Evolutionary conservation across 1,139 yeast species (phyloP), one percentile per base, ranked within the genome.

Genomic region (Hansenula anomala): DNA sequence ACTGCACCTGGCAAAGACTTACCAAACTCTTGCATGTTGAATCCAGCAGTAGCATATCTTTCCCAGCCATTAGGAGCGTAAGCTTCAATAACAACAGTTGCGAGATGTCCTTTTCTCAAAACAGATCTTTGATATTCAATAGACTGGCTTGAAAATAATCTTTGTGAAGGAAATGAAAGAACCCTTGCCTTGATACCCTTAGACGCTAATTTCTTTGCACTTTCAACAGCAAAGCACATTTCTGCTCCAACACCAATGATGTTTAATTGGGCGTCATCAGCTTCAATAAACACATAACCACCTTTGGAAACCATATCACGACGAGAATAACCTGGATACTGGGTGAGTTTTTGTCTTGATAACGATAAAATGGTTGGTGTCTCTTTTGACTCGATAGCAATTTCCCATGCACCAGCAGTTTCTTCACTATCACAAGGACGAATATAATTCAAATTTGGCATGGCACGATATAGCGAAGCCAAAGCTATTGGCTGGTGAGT

Each of bases 1-100:
- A 38, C 48, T 8, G 52, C 44, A 13, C 65, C 63, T 11, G 67
- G 66, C 28, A 62, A 52, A 2, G 67, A 63, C 35, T 58, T 56
- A 23, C 52, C 53, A 25, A 49, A 52, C 10, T 37, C 29, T 9
- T 47, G 41, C 44, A 52, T 33, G 35, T 49, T 56, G 39, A 60
- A 47, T 36, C 67, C 64, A 15, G 68, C 69, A 27, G 50, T 55
- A 24, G 67, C 65, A 41, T 59, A 63, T 36, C 64, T 52, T 41
- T 62, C 67, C 69, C 69, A 64, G 7, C 64, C 65, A 37, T 51
- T 54, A 13, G 62, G 56, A 3, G 64, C 62, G 41, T 58, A 64
- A 4, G 66, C 63, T 44, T 64, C 69, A 25, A 64, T 51, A 6
- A 59, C 54, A 22, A 64, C 56, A 3, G 59, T 45, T 34, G 66